phyloP scores from a whole-genome alignment of 257 asterid genomes.

The Asclepias syriaca region DNA sequence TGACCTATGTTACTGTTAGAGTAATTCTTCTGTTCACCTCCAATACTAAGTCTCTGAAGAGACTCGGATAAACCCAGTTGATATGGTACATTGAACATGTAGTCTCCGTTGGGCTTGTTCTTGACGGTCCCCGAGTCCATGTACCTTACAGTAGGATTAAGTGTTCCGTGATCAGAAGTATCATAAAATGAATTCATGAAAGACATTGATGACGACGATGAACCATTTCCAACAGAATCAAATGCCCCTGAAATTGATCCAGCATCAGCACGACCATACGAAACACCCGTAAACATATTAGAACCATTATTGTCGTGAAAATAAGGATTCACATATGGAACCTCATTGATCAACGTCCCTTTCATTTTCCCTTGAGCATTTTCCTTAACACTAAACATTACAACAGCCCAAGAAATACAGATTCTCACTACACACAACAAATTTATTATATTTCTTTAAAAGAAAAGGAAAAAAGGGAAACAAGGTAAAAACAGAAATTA shows the following conservation, averaged over 20 bases:
- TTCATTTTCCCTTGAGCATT: slow-evolving; percentile 22
- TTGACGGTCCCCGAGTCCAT: slow-evolving; percentile 13
- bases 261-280: slow-evolving; percentile 10
- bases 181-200: slow-evolving; percentile 16
- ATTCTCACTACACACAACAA: slow-evolving; percentile 4
- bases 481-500: neutral
- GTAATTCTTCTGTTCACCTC: slow-evolving; percentile 15
- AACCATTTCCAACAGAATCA: slow-evolving; percentile 14
- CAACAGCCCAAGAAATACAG: slow-evolving; percentile 6
- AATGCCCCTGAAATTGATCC: slow-evolving; percentile 20
- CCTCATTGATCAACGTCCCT: slow-evolving; percentile 15
- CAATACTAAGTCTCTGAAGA: slow-evolving; percentile 23
- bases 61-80: slow-evolving; percentile 25
- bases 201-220: slow-evolving; percentile 7
- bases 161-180: slow-evolving; percentile 4
- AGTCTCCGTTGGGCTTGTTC: slow-evolving; percentile 9
- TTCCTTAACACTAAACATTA: slow-evolving; percentile 19
- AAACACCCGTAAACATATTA: slow-evolving; percentile 10
- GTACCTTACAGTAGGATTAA: slow-evolving; percentile 5
- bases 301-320: slow-evolving; percentile 10
- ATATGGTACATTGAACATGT: slow-evolving; percentile 12
- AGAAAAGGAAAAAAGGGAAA: no score
- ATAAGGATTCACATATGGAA: slow-evolving; percentile 9
- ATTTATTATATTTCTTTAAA: neutral
- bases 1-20: slow-evolving; percentile 4